Base-by-base conservation (phyloP, 2,329 filamentous ascomycete genomes). In the Epichloe coenophiala region DNA sequence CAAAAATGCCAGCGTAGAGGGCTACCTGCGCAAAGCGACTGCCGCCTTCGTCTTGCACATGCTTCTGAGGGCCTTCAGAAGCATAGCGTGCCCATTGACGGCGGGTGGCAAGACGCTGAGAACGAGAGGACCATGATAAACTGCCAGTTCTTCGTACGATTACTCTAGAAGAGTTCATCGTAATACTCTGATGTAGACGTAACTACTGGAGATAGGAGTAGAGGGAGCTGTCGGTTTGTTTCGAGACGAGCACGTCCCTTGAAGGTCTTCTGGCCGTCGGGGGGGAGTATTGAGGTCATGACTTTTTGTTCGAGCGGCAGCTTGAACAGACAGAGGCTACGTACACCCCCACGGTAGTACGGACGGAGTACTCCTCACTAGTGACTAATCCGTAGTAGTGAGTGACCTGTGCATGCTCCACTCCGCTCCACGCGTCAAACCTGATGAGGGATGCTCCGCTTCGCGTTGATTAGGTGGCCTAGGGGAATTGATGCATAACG, bases 1-100 rank as follows among this genome's bases (percentile, higher is more conserved):
- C 69, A 44, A 72, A 67, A 17, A 70, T 58, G 19, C 63, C 59
- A 56, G 44, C 60, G 56, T 51, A 70, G 42, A 5, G 36, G 31
- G 39, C 49, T 17, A 47, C 19, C n/a, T 33, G 51, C 12, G 36
- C 15, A 19, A 44, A 47, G 15, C 64, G 48, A 51, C 61, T 64
- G 13, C 61, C 61, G 9, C 60, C 61, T 9, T 60, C 53, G 5
- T 57, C 51, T 38, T 54, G 56, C 44, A 55, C 56, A 37, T 48
- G 48, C 23, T 52, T 54, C 19, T 55, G 55, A 13, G 55, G 41
- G 3, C 50, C 44, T 41, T 54, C 56, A 53, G 61, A 66, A 50
- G 56, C 54, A 46, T 61, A 49, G 17, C 65, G 63, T 52, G 53
- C 50, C 61, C 62, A 65, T 58, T 64, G 65, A 21, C 59, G 61